Evolutionary conservation across 352 stramenopile genomes (phyloP), one percentile per base, ranked within the genome.

Genomic region (Pythium dissimile): DNA sequence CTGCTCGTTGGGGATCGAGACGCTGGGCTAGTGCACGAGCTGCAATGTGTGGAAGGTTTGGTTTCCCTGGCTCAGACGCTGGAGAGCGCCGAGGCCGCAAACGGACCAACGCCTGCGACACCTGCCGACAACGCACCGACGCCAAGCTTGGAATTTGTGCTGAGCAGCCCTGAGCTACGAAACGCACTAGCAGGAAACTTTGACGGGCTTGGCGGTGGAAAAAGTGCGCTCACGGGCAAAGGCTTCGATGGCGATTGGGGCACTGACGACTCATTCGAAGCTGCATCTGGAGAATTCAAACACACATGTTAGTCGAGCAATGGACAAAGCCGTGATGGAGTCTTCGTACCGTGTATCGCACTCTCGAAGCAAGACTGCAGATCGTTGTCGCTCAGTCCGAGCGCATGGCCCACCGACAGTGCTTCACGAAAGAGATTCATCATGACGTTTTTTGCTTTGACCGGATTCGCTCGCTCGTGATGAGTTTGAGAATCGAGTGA

Each of bases 181-280:
- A 77, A 77, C 16, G 69, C 66, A 32, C 63, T 77, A 1, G 52
- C 26, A 1, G 66, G 62, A 28, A 77, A 72, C 47, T 77, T 77
- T 10, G 65, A 72, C 12, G 65, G 69, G 28, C 69, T 77, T 28
- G 58, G 54, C 5, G 69, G 69, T 12, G 58, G 60, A 21, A 61
- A 56, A 23, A 69, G 24, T 7, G 61, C 34, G 15, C 48, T 54
- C 3, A 44, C 43, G 3, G 61, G 32, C n/a, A 48, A 10, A 3
- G 49, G 30, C 28, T 46, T 47, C 16, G 41, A 53, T 8, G 52
- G 46, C 18, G 15, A 38, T 18, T 32, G 31, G 27, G 24, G 30
- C 13, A 41, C 34, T 3, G 5, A 41, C 13, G 16, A 4, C 16
- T 49, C 50, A 0, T 12, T 23, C 8, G 49, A 18, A 26, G 10